Base-by-base conservation (phyloP, 2,329 filamentous ascomycete species). In the Dendryphion nanum region DNA sequence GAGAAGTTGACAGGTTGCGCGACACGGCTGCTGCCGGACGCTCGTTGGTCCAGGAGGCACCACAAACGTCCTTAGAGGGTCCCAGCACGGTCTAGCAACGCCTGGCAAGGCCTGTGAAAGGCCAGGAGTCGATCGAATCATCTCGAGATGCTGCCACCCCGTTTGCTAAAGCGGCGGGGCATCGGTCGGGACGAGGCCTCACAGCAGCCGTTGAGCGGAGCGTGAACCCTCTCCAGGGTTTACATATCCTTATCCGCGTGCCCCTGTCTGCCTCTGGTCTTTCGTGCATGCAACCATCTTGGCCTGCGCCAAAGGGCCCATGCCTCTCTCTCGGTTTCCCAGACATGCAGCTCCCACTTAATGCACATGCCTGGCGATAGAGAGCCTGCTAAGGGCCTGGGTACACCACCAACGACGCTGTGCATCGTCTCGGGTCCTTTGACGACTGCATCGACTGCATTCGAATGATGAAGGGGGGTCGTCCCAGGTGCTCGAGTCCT, bases 271-370 rank as follows among this genome's bases (percentile, higher is more conserved):
- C 41, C 42, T 53, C 42, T 56, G 42, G 53, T 52, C 48, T 58
- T 60, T 41, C 55, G 50, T 59, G 56, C 56, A 59, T 63, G 46
- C 44, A 51, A 48, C 48, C 42, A 41, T 37, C 53, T 55, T 56
- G 53, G 55, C 55, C 34, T 49, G 50, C 45, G 44, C 57, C 51
- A 44, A 53, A 45, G 39, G 44, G 42, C 44, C 48, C 43, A 49
- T 39, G 48, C 47, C 44, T 42, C 41, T 47, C 47, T 47, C 42
- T 57, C 51, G 48, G 50, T 51, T 48, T 57, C 48, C 42, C 46
- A 49, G 41, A 40, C 43, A 49, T 54, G 56, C 56, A 51, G 47
- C 48, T 48, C n/a, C 45, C 48, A 52, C 46, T 51, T 42, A 40
- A 56, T 53, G 55, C 51, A 47, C 44, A 45, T 53, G 50, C 50